A percentile compares a stretch with the other conserved stretches of the same genome.
Conservation (phyloP, 805 yeast species). For the Metschnikowia orientalis region DNA sequence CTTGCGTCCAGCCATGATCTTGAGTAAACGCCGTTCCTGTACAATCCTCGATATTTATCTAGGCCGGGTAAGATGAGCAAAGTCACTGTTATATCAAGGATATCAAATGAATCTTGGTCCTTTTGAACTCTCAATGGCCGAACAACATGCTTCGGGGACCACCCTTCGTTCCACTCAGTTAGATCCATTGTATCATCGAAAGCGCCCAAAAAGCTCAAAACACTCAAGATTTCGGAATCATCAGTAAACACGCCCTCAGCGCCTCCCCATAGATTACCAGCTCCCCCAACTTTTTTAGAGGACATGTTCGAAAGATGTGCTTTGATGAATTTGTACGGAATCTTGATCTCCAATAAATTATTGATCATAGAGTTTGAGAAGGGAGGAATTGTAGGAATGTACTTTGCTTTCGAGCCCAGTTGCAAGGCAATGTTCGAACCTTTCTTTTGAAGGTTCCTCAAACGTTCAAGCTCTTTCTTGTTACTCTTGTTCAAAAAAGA, state of each 20-base stretch:
- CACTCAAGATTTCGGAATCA: slow-evolving; percentile 80
- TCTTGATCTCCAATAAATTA: slow-evolving; percentile 48
- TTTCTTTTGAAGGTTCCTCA: slow-evolving; percentile 21
- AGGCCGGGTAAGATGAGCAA: slow-evolving; percentile 66
- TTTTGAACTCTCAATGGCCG: slow-evolving; percentile 16
- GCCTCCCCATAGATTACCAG: slow-evolving; percentile 66
- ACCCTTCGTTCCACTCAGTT: slow-evolving; percentile 28
- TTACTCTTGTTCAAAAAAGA: slow-evolving; percentile 18
- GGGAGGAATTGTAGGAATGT: slow-evolving; percentile 38
- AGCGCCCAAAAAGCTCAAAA: slow-evolving; percentile 71
- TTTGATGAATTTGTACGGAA: slow-evolving; percentile 45
- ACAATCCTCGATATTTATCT: slow-evolving; percentile 58
- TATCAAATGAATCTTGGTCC: slow-evolving; percentile 20
- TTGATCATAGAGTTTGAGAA: slow-evolving; percentile 40
- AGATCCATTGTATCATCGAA: slow-evolving; percentile 36
- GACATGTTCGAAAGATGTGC: slow-evolving; percentile 38
- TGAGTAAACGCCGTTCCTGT: slow-evolving; percentile 65
- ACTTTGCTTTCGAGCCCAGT: slow-evolving; percentile 9
- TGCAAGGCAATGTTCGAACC: slow-evolving; percentile 7
- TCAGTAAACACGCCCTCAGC: slow-evolving; percentile 82
- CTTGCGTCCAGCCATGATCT: slow-evolving; percentile 57
- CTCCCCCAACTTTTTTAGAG: slow-evolving; percentile 4
- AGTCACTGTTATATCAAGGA: slow-evolving; percentile 51
- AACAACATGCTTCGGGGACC: slow-evolving; percentile 27
- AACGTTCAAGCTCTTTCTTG: slow-evolving; percentile 26